Percentiles rank a stretch among this genome's conserved stretches.
These are phyloP conservation scores for Paralagenidium karlingii DNA, from an alignment of 352 stramenopile genomes.

Conservation along the genomic window DNA sequence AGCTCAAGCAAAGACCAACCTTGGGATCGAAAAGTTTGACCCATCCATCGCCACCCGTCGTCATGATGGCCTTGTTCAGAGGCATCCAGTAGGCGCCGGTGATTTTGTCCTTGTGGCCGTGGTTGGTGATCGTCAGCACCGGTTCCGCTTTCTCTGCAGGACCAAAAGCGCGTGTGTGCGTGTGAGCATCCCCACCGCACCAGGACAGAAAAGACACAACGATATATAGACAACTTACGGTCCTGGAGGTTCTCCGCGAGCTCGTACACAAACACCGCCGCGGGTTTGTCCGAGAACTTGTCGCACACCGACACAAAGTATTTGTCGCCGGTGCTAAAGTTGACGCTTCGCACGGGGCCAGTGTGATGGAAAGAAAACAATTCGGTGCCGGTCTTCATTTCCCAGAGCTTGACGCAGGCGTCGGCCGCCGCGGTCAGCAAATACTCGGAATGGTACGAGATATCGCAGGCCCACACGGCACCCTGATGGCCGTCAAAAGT, in stretches of 20 bases:
- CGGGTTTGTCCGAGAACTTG: conserved; percentile 73
- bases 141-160: conserved; percentile 36
- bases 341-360: conserved; percentile 68
- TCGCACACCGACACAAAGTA: conserved; percentile 74
- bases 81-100: conserved; percentile 79
- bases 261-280: conserved; percentile 72
- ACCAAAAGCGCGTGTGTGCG: not conserved
- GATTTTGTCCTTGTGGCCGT: conserved; percentile 69
- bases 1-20: conserved; percentile 4
- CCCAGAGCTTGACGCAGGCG: conserved; percentile 86
- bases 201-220: too few relatives aligned
- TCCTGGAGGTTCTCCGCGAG: conserved; percentile 47
- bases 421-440: conserved; percentile 95
- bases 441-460: conserved; percentile 85
- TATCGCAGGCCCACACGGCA: conserved; percentile 95
- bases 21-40: conserved; percentile 74
- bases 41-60: conserved; percentile 64
- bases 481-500: conserved; percentile 96
- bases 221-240: conserved; percentile 20
- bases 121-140: conserved; percentile 61
- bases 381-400: conserved; percentile 82
- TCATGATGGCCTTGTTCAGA: conserved; percentile 79
- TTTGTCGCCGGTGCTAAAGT: conserved; percentile 80
- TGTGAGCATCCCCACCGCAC: not conserved
- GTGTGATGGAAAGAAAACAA: conserved; percentile 80